Evolutionary conservation across 768 basidiomycete genomes (phyloP).

Genomic region (Paxillus involutus): DNA sequence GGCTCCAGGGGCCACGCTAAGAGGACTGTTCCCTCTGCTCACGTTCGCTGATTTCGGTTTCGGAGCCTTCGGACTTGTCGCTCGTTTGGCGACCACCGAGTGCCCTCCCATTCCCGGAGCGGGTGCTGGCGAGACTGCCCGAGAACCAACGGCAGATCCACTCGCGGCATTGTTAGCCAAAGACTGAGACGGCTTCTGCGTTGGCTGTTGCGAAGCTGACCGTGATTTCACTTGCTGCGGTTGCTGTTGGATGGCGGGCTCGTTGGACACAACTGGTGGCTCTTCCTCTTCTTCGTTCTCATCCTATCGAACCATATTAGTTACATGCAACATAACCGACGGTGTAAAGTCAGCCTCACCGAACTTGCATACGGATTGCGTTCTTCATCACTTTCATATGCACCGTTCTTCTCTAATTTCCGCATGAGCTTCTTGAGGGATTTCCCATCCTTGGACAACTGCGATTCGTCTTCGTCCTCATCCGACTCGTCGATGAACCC

Average conservation of each 20-base stretch:
- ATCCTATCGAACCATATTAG: conserved; percentile 37
- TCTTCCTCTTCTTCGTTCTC: conserved; percentile 81
- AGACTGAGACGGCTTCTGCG: conserved; percentile 34
- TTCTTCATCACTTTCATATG: conserved; percentile 82
- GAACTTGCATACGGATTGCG: conserved; percentile 78
- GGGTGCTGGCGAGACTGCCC: conserved; percentile 52
- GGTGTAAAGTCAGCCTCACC: conserved; percentile 39
- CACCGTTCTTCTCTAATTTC: conserved; percentile 78
- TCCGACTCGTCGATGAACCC: conserved; percentile 73
- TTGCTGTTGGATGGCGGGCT: conserved; percentile 42
- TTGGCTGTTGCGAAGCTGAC: conserved; percentile 38
- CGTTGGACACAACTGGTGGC: conserved; percentile 38
- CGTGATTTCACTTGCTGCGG: conserved; percentile 48
- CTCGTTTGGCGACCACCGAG: conserved; percentile 78
- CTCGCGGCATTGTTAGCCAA: conserved; percentile 30
- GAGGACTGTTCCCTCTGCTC: conserved; percentile 62
- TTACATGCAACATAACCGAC: neutral
- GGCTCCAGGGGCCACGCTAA: conserved; percentile 34
- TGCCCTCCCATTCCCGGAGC: conserved; percentile 67
- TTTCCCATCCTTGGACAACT: conserved; percentile 69
- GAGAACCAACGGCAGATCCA: conserved; percentile 40
- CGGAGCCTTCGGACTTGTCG: conserved; percentile 75
- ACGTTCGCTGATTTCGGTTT: conserved; percentile 49
- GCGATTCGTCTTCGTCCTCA: conserved; percentile 63
- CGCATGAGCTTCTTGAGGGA: conserved; percentile 85